A percentile compares a stretch with the other conserved stretches of the same genome.
phyloP scores from a whole-genome alignment of 495 filamentous ascomycete species.

The Tuber umbilicatum region DNA sequence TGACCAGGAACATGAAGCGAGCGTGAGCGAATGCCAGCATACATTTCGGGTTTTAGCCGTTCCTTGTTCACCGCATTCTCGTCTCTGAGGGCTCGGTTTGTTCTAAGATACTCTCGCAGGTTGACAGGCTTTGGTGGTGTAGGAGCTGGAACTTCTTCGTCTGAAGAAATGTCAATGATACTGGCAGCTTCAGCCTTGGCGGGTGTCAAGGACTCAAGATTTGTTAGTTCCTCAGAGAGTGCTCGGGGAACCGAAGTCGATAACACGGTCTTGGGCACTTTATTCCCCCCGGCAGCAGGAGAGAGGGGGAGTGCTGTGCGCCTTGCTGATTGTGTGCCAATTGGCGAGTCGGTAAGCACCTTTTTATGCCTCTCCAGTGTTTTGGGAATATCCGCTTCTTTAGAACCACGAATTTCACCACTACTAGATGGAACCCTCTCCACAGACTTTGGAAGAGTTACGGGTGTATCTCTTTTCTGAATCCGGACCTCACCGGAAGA shows the following conservation, averaged over 20 bases:
- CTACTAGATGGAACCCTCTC: neutral
- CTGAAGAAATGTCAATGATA: neutral
- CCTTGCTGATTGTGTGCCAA: neutral
- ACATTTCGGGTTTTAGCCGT: constrained; percentile 18
- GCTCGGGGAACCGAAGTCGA: neutral
- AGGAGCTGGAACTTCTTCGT: neutral
- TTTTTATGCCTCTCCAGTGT: neutral
- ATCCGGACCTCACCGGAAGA: neutral
- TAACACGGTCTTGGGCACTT: neutral
- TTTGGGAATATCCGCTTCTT: neutral
- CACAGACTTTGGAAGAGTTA: neutral
- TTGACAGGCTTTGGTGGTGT: neutral
- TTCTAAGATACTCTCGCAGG: neutral
- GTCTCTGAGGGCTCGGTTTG: neutral
- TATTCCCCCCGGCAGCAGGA: neutral
- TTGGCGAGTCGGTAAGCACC: neutral
- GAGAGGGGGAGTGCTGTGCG: neutral
- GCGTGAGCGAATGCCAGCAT: constrained; percentile 29
- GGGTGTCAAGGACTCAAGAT: neutral
- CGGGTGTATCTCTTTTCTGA: neutral
- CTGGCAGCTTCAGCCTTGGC: neutral
- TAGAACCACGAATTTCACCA: neutral
- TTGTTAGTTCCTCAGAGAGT: neutral
- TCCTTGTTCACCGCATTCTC: neutral
- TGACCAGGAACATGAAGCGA: constrained; percentile 32